phyloP scores from a whole-genome alignment of 148 eudicot genomes.

The Rhododendron ovatum region DNA sequence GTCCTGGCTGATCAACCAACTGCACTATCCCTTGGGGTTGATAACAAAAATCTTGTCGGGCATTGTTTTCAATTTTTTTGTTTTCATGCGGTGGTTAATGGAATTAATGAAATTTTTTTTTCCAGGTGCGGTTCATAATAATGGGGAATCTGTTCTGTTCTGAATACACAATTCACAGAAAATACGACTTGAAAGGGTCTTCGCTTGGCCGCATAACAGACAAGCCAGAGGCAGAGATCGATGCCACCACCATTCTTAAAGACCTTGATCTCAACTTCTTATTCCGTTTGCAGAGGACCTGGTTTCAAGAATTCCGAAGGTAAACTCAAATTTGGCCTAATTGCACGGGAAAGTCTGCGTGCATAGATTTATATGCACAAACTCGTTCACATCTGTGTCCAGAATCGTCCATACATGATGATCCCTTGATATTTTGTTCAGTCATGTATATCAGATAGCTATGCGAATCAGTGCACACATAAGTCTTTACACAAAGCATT shows the following conservation, averaged over 20 bases:
- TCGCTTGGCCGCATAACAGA: constrained; percentile 90
- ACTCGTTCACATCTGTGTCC: neutral
- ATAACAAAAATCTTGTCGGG: neutral
- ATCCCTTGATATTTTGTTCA: neutral
- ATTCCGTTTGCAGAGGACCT: constrained; percentile 69
- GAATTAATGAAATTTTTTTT: neutral
- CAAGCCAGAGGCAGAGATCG: constrained; percentile 79
- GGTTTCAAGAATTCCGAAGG: constrained; percentile 98
- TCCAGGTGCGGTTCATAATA: constrained; percentile 85
- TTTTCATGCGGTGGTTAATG: neutral
- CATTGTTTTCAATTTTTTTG: neutral
- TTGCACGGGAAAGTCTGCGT: neutral
- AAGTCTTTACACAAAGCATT: neutral
- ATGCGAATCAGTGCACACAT: neutral
- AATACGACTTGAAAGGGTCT: constrained; percentile 94
- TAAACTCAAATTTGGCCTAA: constrained; percentile 1
- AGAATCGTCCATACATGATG: neutral
- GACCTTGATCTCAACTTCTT: constrained; percentile 94
- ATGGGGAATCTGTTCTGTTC: constrained; percentile 94
- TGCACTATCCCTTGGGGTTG: neutral
- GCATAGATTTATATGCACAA: neutral
- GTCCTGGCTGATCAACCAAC: too few relatives aligned
- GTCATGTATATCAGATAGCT: neutral
- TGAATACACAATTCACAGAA: constrained; percentile 65
- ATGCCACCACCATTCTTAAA: constrained; percentile 83